A percentile compares a stretch with the other conserved stretches of the same genome.
phyloP scores from a whole-genome alignment of 1,284 basidiomycete species.

The Chondrostereum purpureum region DNA sequence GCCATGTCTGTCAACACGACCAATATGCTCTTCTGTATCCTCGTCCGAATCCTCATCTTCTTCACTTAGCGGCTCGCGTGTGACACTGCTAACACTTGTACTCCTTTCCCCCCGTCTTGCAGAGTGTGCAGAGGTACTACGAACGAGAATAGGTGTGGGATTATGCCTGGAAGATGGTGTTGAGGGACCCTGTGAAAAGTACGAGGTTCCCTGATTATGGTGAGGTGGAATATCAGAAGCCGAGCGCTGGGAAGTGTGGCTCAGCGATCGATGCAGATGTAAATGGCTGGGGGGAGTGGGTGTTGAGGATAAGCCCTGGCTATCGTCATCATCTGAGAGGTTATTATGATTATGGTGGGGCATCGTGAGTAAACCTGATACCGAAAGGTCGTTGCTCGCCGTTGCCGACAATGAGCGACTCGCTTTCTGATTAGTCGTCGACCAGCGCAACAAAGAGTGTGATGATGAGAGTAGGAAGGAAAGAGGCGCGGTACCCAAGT shows the following conservation, averaged over 20 bases:
- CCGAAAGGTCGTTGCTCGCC: constrained; percentile 9
- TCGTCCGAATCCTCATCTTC: constrained; percentile 43
- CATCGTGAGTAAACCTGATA: constrained; percentile 21
- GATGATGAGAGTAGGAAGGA: too few species aligned
- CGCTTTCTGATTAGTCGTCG: constrained; percentile 8
- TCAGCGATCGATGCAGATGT: constrained; percentile 43
- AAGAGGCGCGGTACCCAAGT: too few species aligned
- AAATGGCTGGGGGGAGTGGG: constrained; percentile 35
- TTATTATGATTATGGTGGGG: constrained; percentile 22
- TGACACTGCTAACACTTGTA: constrained; percentile 50
- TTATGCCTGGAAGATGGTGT: constrained; percentile 33
- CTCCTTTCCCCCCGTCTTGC: constrained; percentile 45
- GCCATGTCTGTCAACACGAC: constrained; percentile 9
- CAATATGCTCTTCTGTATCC: constrained; percentile 23
- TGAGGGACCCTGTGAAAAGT: constrained; percentile 30
- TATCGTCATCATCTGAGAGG: constrained; percentile 24
- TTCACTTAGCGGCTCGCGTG: constrained; percentile 37
- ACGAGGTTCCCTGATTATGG: constrained; percentile 63
- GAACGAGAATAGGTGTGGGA: constrained; percentile 33
- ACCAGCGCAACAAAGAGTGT: constrained; percentile 7
- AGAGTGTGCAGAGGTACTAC: constrained; percentile 45
- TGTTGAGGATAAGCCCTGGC: constrained; percentile 27
- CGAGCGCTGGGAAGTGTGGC: constrained; percentile 47
- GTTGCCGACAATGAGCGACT: constrained; percentile 6
- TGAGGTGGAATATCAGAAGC: constrained; percentile 51